Evolutionary conservation across 331 rosid species (phyloP), one percentile per base, ranked within the genome.

Genomic region (Rhamnella rubrinervis): DNA sequence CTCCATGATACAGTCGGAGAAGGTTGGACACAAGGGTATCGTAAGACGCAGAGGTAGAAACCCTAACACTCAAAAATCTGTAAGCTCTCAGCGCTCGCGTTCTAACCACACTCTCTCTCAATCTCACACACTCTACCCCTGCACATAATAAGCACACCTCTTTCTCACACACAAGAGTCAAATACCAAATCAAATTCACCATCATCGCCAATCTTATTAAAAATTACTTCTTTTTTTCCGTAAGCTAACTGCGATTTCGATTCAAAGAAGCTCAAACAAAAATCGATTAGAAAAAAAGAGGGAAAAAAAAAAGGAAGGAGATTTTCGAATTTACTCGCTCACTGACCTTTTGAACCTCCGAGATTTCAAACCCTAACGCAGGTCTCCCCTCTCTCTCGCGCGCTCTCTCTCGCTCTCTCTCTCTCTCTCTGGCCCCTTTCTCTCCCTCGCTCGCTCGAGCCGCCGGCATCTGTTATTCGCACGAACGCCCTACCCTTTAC

Each of bases 71-170:
- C 64, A 82, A 77, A 71, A 70, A 74, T 19, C 40, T 19, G 73
- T 59, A 67, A 74, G 81, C 80, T 70, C 83, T 70, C 65, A 75
- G 86, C 69, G 81, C 82, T 78, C 83, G 70, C 82, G 87, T 77
- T 76, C 86, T 84, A 76, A 72, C 82, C 85, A 66, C 84, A 78
- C 92, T 78, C 93, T 78, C 97, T 78, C 93, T 89, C 64, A 89
- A 84, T 80, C 83, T 89, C 88, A 82, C 96, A 88, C 93, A 82
- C 92, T 85, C 96, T 88, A 73, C 55, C 74, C 97, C 97, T 92
- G 97, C 96, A 92, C 91, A 92, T 68, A 83, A 87, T 81, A 87
- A 86, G 88, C 85, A 82, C 90, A 89, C 86, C 89, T 85, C 96
- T 87, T 80, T 92, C 97, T 92, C 96, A 92, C 96, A 84, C 96